These are phyloP conservation scores for Gaultheria prostrata DNA, from an alignment of 148 eudicot species.

Conservation along the genomic window DNA sequence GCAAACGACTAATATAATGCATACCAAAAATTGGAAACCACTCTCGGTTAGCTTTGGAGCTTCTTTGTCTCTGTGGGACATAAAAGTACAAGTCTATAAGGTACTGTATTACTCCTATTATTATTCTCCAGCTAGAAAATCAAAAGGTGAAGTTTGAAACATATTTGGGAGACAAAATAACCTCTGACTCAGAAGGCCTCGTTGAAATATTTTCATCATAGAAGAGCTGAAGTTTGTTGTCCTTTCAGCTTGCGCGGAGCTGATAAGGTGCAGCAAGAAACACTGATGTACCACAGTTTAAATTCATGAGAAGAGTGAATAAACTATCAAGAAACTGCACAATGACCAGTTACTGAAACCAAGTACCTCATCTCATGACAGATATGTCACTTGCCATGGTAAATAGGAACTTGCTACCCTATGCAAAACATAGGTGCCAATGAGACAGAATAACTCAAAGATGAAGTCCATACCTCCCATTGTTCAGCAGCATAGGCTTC, in stretches of 20 bases:
- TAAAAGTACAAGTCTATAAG: constrained; percentile 13
- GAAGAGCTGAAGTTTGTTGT: constrained; percentile 77
- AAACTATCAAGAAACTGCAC: constrained; percentile 25
- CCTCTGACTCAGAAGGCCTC: constrained; percentile 89
- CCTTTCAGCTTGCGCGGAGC: constrained; percentile 72
- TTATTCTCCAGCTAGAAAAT: neutral
- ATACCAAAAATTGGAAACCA: constrained; percentile 97
- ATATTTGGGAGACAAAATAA: constrained; percentile 25
- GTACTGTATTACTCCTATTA: neutral
- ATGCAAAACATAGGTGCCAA: constrained; percentile 7
- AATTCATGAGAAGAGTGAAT: constrained; percentile 27
- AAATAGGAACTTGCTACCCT: constrained; percentile 7
- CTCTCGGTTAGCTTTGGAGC: constrained; percentile 78
- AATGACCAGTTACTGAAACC: constrained; percentile 16
- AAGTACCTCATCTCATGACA: constrained; percentile 8
- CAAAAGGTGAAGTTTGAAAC: constrained; percentile 15
- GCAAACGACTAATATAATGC: constrained; percentile 11
- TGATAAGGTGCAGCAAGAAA: constrained; percentile 92
- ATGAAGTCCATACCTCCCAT: constrained; percentile 70
- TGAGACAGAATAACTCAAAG: constrained; percentile 13
- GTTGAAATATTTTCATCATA: constrained; percentile 91
- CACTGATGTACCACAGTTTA: constrained; percentile 51
- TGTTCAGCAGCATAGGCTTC: constrained; percentile 74
- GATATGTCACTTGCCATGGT: neutral
- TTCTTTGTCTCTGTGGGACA: constrained; percentile 63